Evolutionary conservation across 2,329 filamentous ascomycete species (phyloP), one percentile per base, ranked within the genome.

Genomic region (Diaporthe sp.): DNA sequence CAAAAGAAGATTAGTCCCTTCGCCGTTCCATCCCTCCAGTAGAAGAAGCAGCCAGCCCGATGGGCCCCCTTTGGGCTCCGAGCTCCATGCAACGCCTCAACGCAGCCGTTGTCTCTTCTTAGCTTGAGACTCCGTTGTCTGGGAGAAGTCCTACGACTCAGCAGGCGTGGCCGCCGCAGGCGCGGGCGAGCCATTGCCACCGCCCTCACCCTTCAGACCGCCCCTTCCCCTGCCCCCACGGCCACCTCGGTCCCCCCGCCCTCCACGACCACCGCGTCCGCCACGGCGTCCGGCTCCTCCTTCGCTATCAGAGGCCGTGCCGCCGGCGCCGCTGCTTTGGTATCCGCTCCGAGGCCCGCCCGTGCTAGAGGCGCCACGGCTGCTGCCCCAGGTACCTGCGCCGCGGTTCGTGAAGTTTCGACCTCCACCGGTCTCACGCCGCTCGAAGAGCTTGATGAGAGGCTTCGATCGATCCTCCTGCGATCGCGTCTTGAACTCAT

Each of bases 361-460:
- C n/a, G 86, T 83, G 78, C 88, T 88, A 39, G 87, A 86, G 67
- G 92, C 91, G 72, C 93, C 91, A 65, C 94, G 90, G 83, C 90
- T 93, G 81, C 88, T 90, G 63, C 92, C 92, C 91, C 92, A 93
- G 79, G 88, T 92, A 63, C 91, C 92, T 49, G 92, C 91, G 72
- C 92, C 92, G 65, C 94, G 91, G 79, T 83, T 90, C 81, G 80
- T 85, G 78, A 88, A 91, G 73, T 77, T 75, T n/a, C 76, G 67
- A 34, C 87, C 82, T 80, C 89, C 90, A 77, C 83, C 88, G 51
- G 65, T 70, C 80, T 90, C 90, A 79, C 91, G 92, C 63, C 94
- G 92, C 81, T 94, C 91, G 86, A 95, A 98, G 81, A 95, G 91
- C 87, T 95, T 95, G 76, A 98, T 92, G 74, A 95, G 90, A 20